Conservation (phyloP, 2,329 filamentous ascomycete species). For the Aspergillus awamori region DNA sequence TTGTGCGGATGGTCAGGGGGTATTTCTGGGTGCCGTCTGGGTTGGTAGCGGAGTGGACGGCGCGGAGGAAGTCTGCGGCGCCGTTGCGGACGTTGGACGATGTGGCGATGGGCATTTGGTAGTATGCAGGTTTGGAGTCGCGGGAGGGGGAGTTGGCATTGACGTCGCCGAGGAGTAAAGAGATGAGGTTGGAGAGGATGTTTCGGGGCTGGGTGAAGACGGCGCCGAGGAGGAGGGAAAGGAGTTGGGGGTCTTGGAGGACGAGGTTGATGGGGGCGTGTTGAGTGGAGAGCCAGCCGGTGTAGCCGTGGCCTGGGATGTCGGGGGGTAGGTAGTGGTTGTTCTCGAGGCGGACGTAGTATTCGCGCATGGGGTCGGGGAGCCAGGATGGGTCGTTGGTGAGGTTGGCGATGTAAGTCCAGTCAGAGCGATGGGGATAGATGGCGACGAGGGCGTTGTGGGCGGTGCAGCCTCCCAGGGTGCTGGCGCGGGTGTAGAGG, state of each 20-base stretch:
- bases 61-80: conserved; percentile 47
- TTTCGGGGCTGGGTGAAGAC: conserved; percentile 54
- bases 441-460: conserved; percentile 65
- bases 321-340: conserved; percentile 53
- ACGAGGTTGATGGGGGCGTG: conserved; percentile 51
- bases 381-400: conserved; percentile 65
- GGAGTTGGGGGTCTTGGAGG: conserved; percentile 56
- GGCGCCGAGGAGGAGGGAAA: conserved; percentile 56
- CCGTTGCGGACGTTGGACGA: conserved; percentile 34
- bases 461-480: conserved; percentile 61
- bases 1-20: conserved; percentile 58
- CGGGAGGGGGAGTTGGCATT: conserved; percentile 52
- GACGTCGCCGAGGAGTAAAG: conserved; percentile 54
- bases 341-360: conserved; percentile 58
- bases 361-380: conserved; percentile 60
- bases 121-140: conserved; percentile 55
- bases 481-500: conserved; percentile 61
- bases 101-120: conserved; percentile 60
- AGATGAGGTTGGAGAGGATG: conserved; percentile 48
- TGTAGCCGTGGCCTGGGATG: conserved; percentile 48
- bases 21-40: conserved; percentile 45
- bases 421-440: conserved; percentile 63
- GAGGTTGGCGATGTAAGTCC: conserved; percentile 58
- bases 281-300: conserved; percentile 32
- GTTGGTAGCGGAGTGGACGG: conserved; percentile 30